Evolutionary conservation across 306 rosid genomes (phyloP).

Genomic region (Prunus davidiana): DNA sequence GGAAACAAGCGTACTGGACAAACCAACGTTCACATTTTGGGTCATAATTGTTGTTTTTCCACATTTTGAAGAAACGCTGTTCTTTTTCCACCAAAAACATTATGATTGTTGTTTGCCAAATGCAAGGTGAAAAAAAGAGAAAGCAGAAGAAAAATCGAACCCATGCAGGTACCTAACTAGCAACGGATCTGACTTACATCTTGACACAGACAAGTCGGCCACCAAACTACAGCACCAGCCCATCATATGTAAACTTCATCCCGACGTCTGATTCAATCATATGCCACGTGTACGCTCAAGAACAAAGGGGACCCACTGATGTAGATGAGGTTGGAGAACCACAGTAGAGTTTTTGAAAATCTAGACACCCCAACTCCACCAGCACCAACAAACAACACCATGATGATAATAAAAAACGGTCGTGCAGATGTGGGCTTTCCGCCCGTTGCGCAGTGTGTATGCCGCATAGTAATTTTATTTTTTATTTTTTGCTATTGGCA

Average conservation of each 20-base stretch:
- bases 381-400: neutral
- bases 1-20: neutral
- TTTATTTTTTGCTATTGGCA: neutral
- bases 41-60: neutral
- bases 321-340: conserved; percentile 1
- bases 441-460: neutral
- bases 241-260: neutral
- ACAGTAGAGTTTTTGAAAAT: neutral
- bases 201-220: conserved; percentile 15
- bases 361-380: neutral
- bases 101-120: neutral
- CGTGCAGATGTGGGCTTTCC: conserved; percentile 4
- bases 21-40: conserved; percentile 5
- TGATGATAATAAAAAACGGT: conserved; percentile 22
- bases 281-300: conserved; percentile 30
- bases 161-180: neutral
- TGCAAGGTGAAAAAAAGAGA: neutral
- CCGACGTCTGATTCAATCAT: neutral
- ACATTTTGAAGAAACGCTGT: neutral
- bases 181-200: neutral
- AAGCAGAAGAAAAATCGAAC: neutral
- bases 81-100: neutral
- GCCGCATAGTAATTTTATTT: too few species aligned
- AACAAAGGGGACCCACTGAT: neutral
- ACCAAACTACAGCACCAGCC: conserved; percentile 6